Evolutionary conservation across 1,139 yeast species (phyloP).

Genomic region (Sugiyamaella xylanicola): DNA sequence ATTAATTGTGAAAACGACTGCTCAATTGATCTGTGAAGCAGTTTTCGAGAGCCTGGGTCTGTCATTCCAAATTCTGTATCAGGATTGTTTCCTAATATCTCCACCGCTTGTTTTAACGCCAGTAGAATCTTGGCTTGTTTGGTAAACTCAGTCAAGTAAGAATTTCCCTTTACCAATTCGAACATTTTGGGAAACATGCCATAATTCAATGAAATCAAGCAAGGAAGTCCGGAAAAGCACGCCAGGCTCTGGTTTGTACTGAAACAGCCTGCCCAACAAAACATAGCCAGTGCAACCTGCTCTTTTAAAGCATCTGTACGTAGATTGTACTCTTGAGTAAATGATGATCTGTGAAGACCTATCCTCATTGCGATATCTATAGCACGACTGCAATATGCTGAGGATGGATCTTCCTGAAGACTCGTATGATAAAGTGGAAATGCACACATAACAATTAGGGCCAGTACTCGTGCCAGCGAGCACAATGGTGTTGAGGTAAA

Average conservation of each 20-base stretch:
- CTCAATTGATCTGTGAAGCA: slow-evolving; percentile 26
- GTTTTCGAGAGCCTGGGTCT: slow-evolving; percentile 25
- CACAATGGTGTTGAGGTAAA: slow-evolving; percentile 21
- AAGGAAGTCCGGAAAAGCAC: slow-evolving; percentile 24
- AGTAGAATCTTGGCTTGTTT: slow-evolving; percentile 25
- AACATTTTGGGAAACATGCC: slow-evolving; percentile 20
- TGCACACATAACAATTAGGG: slow-evolving; percentile 23
- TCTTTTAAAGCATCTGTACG: slow-evolving; percentile 16
- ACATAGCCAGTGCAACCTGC: slow-evolving; percentile 19
- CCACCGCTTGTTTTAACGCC: slow-evolving; percentile 20
- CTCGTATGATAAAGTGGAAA: slow-evolving; percentile 24
- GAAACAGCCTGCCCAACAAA: slow-evolving; percentile 28
- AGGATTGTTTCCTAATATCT: slow-evolving; percentile 28
- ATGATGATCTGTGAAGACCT: slow-evolving; percentile 29
- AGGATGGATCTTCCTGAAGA: slow-evolving; percentile 28
- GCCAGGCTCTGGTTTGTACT: slow-evolving; percentile 24
- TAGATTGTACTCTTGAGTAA: slow-evolving; percentile 21
- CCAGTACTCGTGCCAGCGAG: slow-evolving; percentile 22
- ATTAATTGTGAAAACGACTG: slow-evolving; percentile 25
- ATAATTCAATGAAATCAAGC: slow-evolving; percentile 20
- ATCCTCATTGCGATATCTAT: slow-evolving; percentile 29
- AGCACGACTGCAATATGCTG: slow-evolving; percentile 28
- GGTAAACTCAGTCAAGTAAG: slow-evolving; percentile 20
- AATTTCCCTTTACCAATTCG: slow-evolving; percentile 9
- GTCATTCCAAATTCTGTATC: slow-evolving; percentile 30